Conservation (phyloP, 805 yeast species). For the Candida ponderosae region DNA sequence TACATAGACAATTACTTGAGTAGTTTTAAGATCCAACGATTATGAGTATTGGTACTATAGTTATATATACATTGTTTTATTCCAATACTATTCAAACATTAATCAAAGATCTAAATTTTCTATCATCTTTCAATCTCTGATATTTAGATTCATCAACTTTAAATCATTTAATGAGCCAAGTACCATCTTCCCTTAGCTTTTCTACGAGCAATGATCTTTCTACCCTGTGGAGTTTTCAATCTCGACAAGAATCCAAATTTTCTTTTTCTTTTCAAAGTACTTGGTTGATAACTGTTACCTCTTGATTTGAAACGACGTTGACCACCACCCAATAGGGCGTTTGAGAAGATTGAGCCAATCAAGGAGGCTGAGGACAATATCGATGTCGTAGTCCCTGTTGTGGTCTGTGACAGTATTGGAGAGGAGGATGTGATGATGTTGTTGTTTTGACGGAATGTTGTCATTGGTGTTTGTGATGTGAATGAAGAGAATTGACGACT, state of each 20-base stretch:
- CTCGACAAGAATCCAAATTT: slow-evolving; percentile 86
- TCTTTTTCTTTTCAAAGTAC: slow-evolving; percentile 83
- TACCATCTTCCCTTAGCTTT: slow-evolving; percentile 91
- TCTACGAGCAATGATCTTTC: slow-evolving; percentile 71
- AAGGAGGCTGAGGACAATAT: background rate
- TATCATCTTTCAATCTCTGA: too few species aligned
- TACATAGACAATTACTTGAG: too few species aligned
- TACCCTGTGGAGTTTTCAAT: slow-evolving; percentile 64
- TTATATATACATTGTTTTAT: too few species aligned
- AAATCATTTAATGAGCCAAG: slow-evolving; percentile 54
- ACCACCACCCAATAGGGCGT: slow-evolving; percentile 24
- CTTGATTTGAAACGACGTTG: slow-evolving; percentile 76
- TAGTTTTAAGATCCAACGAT: too few species aligned
- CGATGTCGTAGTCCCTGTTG: background rate
- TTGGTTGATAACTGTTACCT: slow-evolving; percentile 94
- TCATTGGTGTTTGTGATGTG: slow-evolving; percentile 11
- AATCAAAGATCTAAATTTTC: too few species aligned
- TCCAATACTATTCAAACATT: too few species aligned
- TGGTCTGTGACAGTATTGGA: slow-evolving; percentile 7
- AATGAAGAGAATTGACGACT: slow-evolving; percentile 9
- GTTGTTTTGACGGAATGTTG: slow-evolving; percentile 10
- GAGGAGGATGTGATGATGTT: slow-evolving; percentile 8
- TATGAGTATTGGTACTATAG: too few species aligned
- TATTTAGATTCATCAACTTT: too few species aligned
- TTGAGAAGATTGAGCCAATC: slow-evolving; percentile 19